Conservation (phyloP, 2,329 filamentous ascomycete genomes). For the Diaporthe longicolla region DNA sequence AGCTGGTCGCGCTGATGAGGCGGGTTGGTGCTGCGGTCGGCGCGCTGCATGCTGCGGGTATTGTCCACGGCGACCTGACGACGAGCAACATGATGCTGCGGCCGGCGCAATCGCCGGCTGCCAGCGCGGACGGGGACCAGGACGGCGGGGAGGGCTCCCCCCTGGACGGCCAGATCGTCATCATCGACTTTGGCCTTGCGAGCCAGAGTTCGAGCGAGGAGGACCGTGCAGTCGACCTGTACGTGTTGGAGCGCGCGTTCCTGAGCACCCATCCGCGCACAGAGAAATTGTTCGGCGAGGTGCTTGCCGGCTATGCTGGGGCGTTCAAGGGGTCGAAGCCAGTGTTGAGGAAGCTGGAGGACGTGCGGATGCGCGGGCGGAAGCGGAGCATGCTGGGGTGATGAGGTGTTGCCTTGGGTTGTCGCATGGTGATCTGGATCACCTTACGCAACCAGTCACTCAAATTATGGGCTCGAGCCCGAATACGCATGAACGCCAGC, state of each 20-base stretch:
- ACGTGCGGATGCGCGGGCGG: slow-evolving; percentile 91
- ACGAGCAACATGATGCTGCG: slow-evolving; percentile 96
- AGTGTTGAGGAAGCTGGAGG: slow-evolving; percentile 87
- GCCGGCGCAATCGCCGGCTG: slow-evolving; percentile 49
- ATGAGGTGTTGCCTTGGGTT: slow-evolving; percentile 40
- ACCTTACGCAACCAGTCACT: neutral
- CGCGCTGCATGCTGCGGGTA: slow-evolving; percentile 83
- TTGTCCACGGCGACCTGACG: slow-evolving; percentile 95
- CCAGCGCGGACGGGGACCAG: slow-evolving; percentile 42
- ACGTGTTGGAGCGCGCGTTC: slow-evolving; percentile 95
- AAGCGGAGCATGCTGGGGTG: slow-evolving; percentile 98
- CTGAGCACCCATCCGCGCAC: slow-evolving; percentile 93
- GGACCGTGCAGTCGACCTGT: slow-evolving; percentile 94
- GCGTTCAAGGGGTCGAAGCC: slow-evolving; percentile 81
- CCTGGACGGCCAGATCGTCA: slow-evolving; percentile 81
- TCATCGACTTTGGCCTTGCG: slow-evolving; percentile 96
- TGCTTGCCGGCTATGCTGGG: slow-evolving; percentile 81
- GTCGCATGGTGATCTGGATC: neutral
- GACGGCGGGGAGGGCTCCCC: slow-evolving; percentile 44
- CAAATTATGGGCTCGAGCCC: neutral
- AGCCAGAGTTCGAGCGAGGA: slow-evolving; percentile 87
- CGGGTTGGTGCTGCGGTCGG: slow-evolving; percentile 81
- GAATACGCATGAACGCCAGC: neutral
- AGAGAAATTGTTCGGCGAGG: slow-evolving; percentile 80
- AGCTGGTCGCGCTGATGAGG: slow-evolving; percentile 74